Percentiles rank a stretch among this genome's conserved stretches.
Evolutionary conservation across 1,284 basidiomycete species (phyloP).

Genomic region (Ustilago xerochloae): DNA sequence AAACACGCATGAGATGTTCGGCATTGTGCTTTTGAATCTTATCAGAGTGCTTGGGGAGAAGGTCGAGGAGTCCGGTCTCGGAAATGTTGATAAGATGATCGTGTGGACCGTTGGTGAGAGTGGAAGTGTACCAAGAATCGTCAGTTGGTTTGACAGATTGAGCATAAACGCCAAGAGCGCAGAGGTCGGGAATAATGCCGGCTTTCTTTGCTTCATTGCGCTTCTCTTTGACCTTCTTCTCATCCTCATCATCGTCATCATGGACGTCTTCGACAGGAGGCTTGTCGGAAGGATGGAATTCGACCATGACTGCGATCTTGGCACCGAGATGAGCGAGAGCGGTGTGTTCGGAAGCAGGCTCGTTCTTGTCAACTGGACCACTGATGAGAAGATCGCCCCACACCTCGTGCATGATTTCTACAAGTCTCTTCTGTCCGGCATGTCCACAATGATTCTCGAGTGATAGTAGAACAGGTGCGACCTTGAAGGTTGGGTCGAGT

Average conservation of each 20-base stretch:
- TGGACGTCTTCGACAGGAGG: constrained; percentile 13
- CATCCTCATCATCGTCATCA: constrained; percentile 42
- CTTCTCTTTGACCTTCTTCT: constrained; percentile 18
- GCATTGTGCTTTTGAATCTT: constrained; percentile 69
- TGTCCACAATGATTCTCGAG: constrained; percentile 76
- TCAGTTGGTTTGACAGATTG: constrained; percentile 58
- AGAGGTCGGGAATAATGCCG: constrained; percentile 58
- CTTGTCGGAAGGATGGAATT: constrained; percentile 36
- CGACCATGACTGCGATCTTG: constrained; percentile 75
- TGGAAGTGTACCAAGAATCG: constrained; percentile 56
- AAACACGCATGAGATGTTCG: constrained; percentile 73
- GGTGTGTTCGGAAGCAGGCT: constrained; percentile 59
- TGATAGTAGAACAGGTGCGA: constrained; percentile 73
- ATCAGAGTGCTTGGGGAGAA: constrained; percentile 69
- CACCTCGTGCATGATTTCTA: constrained; percentile 73
- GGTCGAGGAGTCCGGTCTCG: constrained; percentile 71
- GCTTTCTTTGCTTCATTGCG: constrained; percentile 46
- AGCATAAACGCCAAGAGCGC: constrained; percentile 61
- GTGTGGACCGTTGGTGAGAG: constrained; percentile 49
- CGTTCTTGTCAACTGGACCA: constrained; percentile 52
- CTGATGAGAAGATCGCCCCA: constrained; percentile 73
- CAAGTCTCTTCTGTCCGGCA: constrained; percentile 73
- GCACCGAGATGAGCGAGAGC: constrained; percentile 73
- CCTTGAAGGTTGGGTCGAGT: constrained; percentile 18
- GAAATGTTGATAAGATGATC: constrained; percentile 74